phyloP scores from a whole-genome alignment of 192 early-diverging fungal genomes.

The Podila minutissima region DNA sequence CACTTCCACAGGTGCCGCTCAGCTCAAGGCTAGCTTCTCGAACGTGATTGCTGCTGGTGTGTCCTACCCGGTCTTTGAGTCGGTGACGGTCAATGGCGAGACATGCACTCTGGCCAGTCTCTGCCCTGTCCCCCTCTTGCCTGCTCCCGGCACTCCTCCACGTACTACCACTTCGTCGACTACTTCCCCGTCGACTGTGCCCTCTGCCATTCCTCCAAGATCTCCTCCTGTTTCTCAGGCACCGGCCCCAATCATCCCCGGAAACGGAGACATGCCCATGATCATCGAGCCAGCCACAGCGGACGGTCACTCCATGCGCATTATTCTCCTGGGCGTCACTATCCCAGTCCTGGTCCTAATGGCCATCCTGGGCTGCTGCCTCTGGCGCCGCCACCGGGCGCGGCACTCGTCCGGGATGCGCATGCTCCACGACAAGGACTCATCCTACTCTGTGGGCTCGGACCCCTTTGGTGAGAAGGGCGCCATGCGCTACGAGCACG shows the following conservation, averaged over 20 bases:
- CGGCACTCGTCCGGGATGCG: not conserved
- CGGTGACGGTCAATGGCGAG: conserved; percentile 21
- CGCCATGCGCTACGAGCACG: not conserved
- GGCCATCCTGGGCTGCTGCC: not conserved
- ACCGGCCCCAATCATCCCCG: not conserved
- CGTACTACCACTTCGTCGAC: not conserved
- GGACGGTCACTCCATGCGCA: too few relatives aligned
- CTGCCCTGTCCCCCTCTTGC: conserved; percentile 1
- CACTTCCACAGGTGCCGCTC: not conserved
- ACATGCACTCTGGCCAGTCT: not conserved
- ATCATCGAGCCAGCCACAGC: too few relatives aligned
- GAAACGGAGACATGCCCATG: too few relatives aligned
- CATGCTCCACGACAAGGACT: not conserved
- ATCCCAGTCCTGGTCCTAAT: not conserved
- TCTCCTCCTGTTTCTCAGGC: not conserved
- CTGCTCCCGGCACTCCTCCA: not conserved
- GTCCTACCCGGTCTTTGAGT: not conserved
- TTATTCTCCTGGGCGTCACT: too few relatives aligned
- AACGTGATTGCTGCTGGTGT: conserved; percentile 5
- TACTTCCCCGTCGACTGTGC: not conserved
- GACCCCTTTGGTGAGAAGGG: not conserved
- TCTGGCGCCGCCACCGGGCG: not conserved
- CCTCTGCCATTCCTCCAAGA: not conserved
- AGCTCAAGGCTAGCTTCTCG: conserved; percentile 8
- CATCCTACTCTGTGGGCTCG: not conserved